phyloP scores from a whole-genome alignment of 768 basidiomycete species.

The Rossbeevera mucosa region DNA sequence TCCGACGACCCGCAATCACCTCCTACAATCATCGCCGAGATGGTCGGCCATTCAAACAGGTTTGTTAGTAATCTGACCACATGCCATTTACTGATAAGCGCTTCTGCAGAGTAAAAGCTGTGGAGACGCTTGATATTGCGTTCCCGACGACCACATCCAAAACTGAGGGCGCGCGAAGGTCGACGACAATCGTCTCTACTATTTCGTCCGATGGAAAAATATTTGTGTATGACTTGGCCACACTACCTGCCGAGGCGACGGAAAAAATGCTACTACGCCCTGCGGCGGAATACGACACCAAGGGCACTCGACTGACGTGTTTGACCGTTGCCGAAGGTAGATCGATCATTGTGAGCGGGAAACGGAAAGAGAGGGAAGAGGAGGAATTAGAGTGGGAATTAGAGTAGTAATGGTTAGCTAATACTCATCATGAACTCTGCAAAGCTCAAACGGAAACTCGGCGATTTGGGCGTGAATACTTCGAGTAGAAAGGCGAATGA shows the following conservation, averaged over 20 bases:
- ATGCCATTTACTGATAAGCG: constrained; percentile 1
- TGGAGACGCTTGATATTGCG: constrained; percentile 61
- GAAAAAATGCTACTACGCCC: constrained; percentile 43
- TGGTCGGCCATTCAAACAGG: constrained; percentile 87
- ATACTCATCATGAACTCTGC: constrained; percentile 49
- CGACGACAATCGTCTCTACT: constrained; percentile 66
- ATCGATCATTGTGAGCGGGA: constrained; percentile 21
- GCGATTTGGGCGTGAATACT: constrained; percentile 71
- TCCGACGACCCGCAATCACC: constrained; percentile 38
- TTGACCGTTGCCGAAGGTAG: constrained; percentile 53
- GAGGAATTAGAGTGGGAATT: constrained; percentile 33
- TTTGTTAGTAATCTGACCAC: constrained; percentile 23
- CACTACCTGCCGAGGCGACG: constrained; percentile 35
- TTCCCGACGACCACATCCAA: constrained; percentile 37
- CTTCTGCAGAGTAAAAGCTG: constrained; percentile 65
- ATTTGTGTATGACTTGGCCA: constrained; percentile 66
- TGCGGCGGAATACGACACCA: constrained; percentile 71
- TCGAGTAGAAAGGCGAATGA: constrained; percentile 71
- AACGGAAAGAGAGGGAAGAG: constrained; percentile 35
- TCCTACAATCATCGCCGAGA: constrained; percentile 61
- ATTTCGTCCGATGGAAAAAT: constrained; percentile 90
- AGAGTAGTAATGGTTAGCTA: no score
- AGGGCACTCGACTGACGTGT: constrained; percentile 83
- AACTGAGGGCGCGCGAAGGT: constrained; percentile 21
- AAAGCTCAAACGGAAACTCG: constrained; percentile 80